These are phyloP conservation scores for Excoecaria agallocha DNA, from an alignment of 345 rosid species.

Conservation along the genomic window DNA sequence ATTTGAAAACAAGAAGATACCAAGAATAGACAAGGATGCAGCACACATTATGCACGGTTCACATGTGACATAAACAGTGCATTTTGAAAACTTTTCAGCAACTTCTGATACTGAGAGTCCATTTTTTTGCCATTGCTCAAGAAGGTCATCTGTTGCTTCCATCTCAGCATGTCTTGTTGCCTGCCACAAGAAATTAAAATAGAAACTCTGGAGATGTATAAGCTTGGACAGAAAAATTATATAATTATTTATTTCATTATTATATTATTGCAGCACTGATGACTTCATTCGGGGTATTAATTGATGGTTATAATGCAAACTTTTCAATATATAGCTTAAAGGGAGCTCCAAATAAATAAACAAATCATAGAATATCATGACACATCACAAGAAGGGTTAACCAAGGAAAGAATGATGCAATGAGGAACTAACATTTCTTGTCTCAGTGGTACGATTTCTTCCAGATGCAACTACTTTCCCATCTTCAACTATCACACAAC, in stretches of 20 bases:
- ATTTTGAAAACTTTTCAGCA: slow-evolving; percentile 58
- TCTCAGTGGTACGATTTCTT: slow-evolving; percentile 56
- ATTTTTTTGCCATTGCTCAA: slow-evolving; percentile 56
- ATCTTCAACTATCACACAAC: slow-evolving; percentile 52
- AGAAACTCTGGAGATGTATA: not conserved
- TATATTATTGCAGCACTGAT: too few species aligned
- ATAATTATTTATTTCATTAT: too few species aligned
- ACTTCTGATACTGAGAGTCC: slow-evolving; percentile 54
- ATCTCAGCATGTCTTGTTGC: slow-evolving; percentile 96
- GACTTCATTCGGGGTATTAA: slow-evolving; percentile 5
- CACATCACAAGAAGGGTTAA: not conserved
- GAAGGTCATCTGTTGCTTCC: slow-evolving; percentile 79
- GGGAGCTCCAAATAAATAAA: not conserved
- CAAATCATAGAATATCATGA: too few species aligned
- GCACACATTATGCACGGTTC: slow-evolving; percentile 98
- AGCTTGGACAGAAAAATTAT: not conserved
- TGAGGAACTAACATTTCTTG: slow-evolving; percentile 38
- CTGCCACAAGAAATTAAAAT: slow-evolving; percentile 24
- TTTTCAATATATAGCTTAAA: not conserved
- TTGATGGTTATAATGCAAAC: not conserved
- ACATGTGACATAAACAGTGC: slow-evolving; percentile 73
- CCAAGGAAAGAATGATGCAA: not conserved
- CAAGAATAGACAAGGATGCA: slow-evolving; percentile 70
- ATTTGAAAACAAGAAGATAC: slow-evolving; percentile 30
- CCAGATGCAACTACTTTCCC: slow-evolving; percentile 57